A percentile compares a stretch with the other conserved stretches of the same genome.
Conservation (phyloP, 352 stramenopile species). For the Saprolegnia parasitica region DNA sequence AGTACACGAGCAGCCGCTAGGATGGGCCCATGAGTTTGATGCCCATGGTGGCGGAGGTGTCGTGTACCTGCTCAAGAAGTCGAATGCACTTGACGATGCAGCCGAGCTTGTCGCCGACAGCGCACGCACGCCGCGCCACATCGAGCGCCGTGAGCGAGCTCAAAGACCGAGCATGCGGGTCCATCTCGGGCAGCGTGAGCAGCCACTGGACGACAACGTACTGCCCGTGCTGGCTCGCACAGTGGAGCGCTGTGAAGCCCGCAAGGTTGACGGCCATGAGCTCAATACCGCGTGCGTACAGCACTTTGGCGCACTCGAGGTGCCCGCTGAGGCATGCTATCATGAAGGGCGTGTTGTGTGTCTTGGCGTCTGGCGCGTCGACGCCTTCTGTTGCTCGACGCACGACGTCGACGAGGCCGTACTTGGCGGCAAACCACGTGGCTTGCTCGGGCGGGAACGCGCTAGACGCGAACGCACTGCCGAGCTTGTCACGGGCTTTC, state of each 20-base stretch:
- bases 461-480: neutral
- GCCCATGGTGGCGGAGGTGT: too few relatives aligned
- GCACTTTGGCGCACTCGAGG: conserved; percentile 48
- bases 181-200: conserved; percentile 44
- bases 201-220: conserved; percentile 64
- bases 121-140: neutral
- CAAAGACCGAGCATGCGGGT: conserved; percentile 45
- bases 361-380: conserved; percentile 41
- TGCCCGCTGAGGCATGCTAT: conserved; percentile 60
- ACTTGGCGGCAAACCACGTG: conserved; percentile 72
- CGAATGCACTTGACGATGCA: conserved; percentile 29
- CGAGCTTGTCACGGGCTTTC: conserved; percentile 8
- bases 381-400: conserved; percentile 42
- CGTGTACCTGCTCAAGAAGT: conserved; percentile 5
- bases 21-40: neutral
- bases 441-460: conserved; percentile 55
- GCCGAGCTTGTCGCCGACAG: conserved; percentile 40
- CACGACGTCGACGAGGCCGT: conserved; percentile 50
- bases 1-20: conserved; percentile 7
- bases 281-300: conserved; percentile 53
- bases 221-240: conserved; percentile 54
- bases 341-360: conserved; percentile 57
- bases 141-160: conserved; percentile 42
- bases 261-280: conserved; percentile 52
- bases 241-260: conserved; percentile 53